Base-by-base conservation (phyloP, 2,329 filamentous ascomycete genomes). In the Ophiocordyceps camponoti-saundersi region DNA sequence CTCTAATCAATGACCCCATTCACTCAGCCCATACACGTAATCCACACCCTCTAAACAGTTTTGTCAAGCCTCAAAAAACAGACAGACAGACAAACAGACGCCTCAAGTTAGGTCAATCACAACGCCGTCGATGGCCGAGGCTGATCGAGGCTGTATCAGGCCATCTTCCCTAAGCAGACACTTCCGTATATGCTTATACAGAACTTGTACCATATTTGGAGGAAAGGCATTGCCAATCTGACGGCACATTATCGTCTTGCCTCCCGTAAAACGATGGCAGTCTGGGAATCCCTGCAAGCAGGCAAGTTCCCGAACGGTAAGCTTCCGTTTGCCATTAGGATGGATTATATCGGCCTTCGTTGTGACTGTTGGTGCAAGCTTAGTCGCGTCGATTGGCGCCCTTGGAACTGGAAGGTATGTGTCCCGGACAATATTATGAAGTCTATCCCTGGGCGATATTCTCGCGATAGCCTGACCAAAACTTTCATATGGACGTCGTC, bases 171-270 rank as follows among this genome's bases (percentile, higher is more conserved):
- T 50, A 15, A 73, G 57, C 1, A 78, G 55, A 62, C 67, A 73
- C 8, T 57, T 50, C 18, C 67, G 59, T 10, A 78, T 53, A 44
- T 75, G 70, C n/a, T 58, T 56, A 50, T 71, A 76, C 0, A 78
- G 54, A 0, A 69, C 60, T 23, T 62, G 61, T 3, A 76, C 76
- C 0, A 73, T 70, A 26, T 64, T 64, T 0, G 84, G 77, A 0
- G 86, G 82, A 16, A 90, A 86, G 0, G 85, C 85, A 55, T 92
- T 90, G 0, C 85, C 85, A 51, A 90, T 84, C 57, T 88, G 83
- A 51, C 68, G 72, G 52, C 73, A 73, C 16, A 75, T 63, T 15
- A 56, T 59, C 1, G 59, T 62, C 18, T 60, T 58, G 0, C 59
- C 65, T 0, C 62, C 63, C 0, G 63, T 50, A 55, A 90, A 89